A percentile compares a stretch with the other conserved stretches of the same genome.
Evolutionary conservation across 805 yeast species (phyloP).

Genomic region (Candida maesae): DNA sequence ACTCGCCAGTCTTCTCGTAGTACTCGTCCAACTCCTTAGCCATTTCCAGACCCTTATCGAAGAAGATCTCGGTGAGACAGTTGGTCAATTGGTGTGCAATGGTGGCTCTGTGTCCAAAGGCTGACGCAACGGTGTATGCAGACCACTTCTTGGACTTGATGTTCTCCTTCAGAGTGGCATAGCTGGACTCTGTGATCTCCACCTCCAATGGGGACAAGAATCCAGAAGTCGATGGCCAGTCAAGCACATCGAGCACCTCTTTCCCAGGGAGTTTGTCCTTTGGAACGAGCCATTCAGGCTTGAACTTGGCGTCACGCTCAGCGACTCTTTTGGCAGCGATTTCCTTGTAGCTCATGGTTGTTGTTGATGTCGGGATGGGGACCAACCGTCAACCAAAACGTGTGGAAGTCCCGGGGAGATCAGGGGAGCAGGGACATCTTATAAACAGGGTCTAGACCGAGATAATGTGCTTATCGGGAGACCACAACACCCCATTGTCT

Average conservation of each 20-base stretch:
- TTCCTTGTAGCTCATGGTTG: conserved; percentile 28
- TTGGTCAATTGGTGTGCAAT: conserved; percentile 52
- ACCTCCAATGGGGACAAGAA: conserved; percentile 32
- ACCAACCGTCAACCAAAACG: too few species aligned
- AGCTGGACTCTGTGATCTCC: conserved; percentile 28
- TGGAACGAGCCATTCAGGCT: conserved; percentile 19
- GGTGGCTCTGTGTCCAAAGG: conserved; percentile 57
- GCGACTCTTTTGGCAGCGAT: conserved; percentile 40
- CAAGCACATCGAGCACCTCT: conserved; percentile 36
- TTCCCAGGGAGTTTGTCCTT: conserved; percentile 15
- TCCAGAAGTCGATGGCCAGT: conserved; percentile 36
- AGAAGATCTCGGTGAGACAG: conserved; percentile 36
- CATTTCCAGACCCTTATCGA: conserved; percentile 51
- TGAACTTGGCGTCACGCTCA: conserved; percentile 39
- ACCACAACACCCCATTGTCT: too few species aligned
- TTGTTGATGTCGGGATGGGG: too few species aligned
- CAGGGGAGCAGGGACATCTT: too few species aligned
- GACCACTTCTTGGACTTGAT: conserved; percentile 35
- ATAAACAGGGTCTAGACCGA: too few species aligned
- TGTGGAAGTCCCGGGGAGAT: too few species aligned
- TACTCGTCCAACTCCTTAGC: conserved; percentile 54
- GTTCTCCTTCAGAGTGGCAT: conserved; percentile 20
- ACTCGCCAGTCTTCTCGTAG: conserved; percentile 42
- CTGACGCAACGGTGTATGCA: conserved; percentile 44
- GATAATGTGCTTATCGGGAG: too few species aligned